These are phyloP conservation scores for Hymenoscyphus repandus DNA, from an alignment of 2,329 filamentous ascomycete species.

Conservation along the genomic window DNA sequence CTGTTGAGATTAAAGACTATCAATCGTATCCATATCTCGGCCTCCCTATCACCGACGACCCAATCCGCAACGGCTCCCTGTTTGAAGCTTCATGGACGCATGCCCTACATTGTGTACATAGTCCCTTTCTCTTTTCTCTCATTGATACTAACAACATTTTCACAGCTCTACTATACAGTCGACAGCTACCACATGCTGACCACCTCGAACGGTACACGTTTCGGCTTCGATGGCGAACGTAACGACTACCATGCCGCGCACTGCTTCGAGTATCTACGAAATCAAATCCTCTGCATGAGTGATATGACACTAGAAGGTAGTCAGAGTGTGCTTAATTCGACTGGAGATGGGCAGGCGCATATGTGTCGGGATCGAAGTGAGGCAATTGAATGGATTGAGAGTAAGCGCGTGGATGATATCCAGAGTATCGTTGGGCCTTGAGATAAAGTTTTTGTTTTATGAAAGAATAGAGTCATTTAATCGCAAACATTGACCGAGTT, in stretches of 20 bases:
- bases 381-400: slow-evolving; percentile 31
- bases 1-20: slow-evolving; percentile 29
- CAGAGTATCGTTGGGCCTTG: slow-evolving; percentile 31
- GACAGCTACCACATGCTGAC: slow-evolving; percentile 33
- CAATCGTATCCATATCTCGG: slow-evolving; percentile 30
- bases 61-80: slow-evolving; percentile 27
- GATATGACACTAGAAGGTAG: slow-evolving; percentile 34
- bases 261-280: slow-evolving; percentile 33
- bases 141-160: neutral
- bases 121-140: neutral
- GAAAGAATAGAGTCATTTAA: no score
- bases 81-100: slow-evolving; percentile 34
- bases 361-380: slow-evolving; percentile 31
- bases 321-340: slow-evolving; percentile 22
- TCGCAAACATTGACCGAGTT: no score
- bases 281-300: slow-evolving; percentile 30
- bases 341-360: slow-evolving; percentile 29
- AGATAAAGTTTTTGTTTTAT: neutral
- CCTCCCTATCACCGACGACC: slow-evolving; percentile 29
- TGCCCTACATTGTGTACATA: slow-evolving; percentile 29
- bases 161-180: slow-evolving; percentile 29
- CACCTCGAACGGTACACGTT: slow-evolving; percentile 18
- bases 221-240: slow-evolving; percentile 27
- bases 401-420: slow-evolving; percentile 30
- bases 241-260: slow-evolving; percentile 29